Evolutionary conservation across 2,329 filamentous ascomycete genomes (phyloP).

Genomic region (Colletotrichum sp.): DNA sequence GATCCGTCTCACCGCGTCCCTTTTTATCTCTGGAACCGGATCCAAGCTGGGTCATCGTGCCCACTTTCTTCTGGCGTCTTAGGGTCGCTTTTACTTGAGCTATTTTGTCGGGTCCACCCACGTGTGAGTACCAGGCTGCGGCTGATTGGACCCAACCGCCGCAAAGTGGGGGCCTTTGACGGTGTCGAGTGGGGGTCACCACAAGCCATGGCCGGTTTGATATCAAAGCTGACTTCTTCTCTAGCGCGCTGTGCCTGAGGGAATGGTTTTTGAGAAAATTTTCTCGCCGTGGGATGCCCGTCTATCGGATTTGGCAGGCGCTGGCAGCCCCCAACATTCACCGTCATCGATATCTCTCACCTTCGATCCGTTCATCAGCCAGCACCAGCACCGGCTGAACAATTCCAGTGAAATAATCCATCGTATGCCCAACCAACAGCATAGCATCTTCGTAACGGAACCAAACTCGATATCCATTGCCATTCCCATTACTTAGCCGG

Average conservation of each 20-base stretch:
- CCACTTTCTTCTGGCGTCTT: slow-evolving; percentile 8
- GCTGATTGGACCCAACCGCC: slow-evolving; percentile 18
- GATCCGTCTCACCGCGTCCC: slow-evolving; percentile 12
- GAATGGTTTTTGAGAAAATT: slow-evolving; percentile 1
- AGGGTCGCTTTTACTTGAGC: not conserved
- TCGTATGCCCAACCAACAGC: not conserved
- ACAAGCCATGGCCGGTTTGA: slow-evolving; percentile 20
- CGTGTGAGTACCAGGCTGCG: slow-evolving; percentile 18
- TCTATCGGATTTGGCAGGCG: not conserved
- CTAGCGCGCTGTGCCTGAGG: slow-evolving; percentile 14
- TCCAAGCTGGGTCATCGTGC: slow-evolving; percentile 6
- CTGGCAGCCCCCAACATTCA: not conserved
- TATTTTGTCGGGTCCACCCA: slow-evolving; percentile 23
- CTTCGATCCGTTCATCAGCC: not conserved
- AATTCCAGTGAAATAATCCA: not conserved
- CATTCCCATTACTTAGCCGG: not conserved
- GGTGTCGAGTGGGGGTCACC: slow-evolving; percentile 22
- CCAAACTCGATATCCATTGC: not conserved
- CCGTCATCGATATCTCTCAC: not conserved
- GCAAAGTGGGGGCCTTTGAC: slow-evolving; percentile 20
- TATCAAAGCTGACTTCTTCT: slow-evolving; percentile 19
- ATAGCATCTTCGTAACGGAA: not conserved
- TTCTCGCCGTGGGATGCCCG: not conserved
- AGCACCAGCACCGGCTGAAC: not conserved
- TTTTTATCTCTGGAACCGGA: slow-evolving; percentile 17